Conservation (phyloP, 805 yeast genomes). For the Candida ipomoeae region DNA sequence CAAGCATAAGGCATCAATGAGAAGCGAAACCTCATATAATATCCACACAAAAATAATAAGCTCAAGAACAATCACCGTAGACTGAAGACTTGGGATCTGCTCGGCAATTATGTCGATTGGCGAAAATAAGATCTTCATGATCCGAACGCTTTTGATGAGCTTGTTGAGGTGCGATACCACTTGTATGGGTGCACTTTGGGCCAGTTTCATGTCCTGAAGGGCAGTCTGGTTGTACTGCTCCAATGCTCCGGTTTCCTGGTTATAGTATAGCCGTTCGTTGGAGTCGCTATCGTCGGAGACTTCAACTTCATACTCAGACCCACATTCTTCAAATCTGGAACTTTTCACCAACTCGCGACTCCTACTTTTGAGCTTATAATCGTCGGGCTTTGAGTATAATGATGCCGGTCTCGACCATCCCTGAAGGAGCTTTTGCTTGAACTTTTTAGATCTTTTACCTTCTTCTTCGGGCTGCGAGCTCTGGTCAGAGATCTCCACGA, state of each 20-base stretch:
- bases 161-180: constrained; percentile 24
- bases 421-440: constrained; percentile 1
- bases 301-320: constrained; percentile 29
- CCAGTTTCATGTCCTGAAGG: background rate
- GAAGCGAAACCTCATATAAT: constrained; percentile 37
- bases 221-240: constrained; percentile 16
- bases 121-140: constrained; percentile 36
- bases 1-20: constrained; percentile 42
- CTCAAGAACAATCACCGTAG: constrained; percentile 38
- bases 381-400: background rate
- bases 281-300: constrained; percentile 20
- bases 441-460: background rate
- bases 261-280: constrained; percentile 27
- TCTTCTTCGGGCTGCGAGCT: background rate
- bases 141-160: constrained; percentile 31
- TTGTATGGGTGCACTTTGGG: constrained; percentile 6
- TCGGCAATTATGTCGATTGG: constrained; percentile 39
- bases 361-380: background rate
- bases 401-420: constrained; percentile 2
- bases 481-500: constrained; percentile 15
- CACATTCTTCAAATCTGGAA: background rate
- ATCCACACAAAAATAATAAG: constrained; percentile 39
- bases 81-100: constrained; percentile 34
- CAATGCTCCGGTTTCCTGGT: constrained; percentile 31
- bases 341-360: background rate